These are phyloP conservation scores for Eimeria necatrix DNA, from an alignment of 169 alveolate genomes.

Conservation along the genomic window DNA sequence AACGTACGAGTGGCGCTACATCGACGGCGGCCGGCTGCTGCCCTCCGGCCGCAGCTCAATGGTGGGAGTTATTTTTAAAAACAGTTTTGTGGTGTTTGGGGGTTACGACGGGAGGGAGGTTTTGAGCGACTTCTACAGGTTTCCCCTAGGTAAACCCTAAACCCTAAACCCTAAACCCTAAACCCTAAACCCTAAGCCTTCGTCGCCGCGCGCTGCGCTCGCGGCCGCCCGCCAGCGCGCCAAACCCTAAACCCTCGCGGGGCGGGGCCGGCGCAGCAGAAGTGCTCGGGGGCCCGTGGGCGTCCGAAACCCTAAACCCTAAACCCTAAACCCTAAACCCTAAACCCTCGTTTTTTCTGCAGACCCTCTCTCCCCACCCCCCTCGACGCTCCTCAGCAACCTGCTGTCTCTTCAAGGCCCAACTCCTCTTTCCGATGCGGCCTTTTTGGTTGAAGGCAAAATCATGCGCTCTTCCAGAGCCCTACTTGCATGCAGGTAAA, in stretches of 20 bases:
- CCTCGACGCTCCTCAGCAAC: constrained; percentile 59
- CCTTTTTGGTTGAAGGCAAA: constrained; percentile 76
- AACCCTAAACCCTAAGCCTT: background rate
- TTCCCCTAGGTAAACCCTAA: constrained; percentile 76
- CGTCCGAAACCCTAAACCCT: background rate
- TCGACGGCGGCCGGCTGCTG: constrained; percentile 81
- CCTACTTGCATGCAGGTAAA: constrained; percentile 53
- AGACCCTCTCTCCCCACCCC: constrained; percentile 61
- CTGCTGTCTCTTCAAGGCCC: constrained; percentile 59
- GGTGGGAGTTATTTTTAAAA: constrained; percentile 84
- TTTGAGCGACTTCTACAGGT: constrained; percentile 90
- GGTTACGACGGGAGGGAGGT: constrained; percentile 92
- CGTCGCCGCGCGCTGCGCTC: background rate
- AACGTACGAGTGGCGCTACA: constrained; percentile 81
- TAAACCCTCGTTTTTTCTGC: background rate
- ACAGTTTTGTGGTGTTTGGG: constrained; percentile 90
- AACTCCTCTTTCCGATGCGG: constrained; percentile 49
- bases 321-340: constrained; percentile 61
- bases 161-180: background rate
- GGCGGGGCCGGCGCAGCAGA: background rate
- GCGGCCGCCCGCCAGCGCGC: background rate
- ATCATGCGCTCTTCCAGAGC: constrained; percentile 39
- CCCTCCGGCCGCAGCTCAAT: constrained; percentile 93
- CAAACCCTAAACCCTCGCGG: background rate
- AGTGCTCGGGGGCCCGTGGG: background rate